Evolutionary conservation across 2,329 filamentous ascomycete genomes (phyloP).

Genomic region (Apiospora hydei): DNA sequence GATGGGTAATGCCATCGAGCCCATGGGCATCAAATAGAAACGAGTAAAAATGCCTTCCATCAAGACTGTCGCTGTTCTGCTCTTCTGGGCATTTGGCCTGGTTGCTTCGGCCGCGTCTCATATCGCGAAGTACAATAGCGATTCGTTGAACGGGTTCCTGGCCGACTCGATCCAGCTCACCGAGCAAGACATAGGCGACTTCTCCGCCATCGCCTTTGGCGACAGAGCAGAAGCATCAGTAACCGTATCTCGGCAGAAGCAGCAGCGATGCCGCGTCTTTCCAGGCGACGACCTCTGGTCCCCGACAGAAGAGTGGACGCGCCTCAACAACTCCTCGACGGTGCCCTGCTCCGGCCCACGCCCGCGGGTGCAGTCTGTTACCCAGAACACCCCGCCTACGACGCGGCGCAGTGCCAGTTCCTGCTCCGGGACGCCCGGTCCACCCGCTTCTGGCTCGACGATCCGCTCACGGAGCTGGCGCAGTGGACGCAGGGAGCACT

Average conservation of each 20-base stretch:
- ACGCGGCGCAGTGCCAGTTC: conserved; percentile 40
- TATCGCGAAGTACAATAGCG: not conserved
- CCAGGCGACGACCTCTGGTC: conserved; percentile 3
- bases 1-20: not conserved
- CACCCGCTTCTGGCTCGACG: conserved; percentile 42
- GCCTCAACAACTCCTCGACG: conserved; percentile 41
- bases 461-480: conserved; percentile 42
- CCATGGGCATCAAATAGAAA: not conserved
- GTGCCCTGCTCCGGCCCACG: conserved; percentile 42
- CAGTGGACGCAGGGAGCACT: conserved; percentile 46
- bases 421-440: conserved; percentile 39
- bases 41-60: not conserved
- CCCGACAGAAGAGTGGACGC: not conserved
- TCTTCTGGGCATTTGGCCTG: not conserved
- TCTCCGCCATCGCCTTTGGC: conserved; percentile 14
- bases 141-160: not conserved
- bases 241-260: not conserved
- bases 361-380: conserved; percentile 45
- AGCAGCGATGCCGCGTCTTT: not conserved
- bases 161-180: conserved; percentile 6
- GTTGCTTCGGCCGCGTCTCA: not conserved
- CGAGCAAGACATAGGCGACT: not conserved
- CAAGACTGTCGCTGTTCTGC: not conserved
- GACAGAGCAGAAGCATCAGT: not conserved
- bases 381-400: conserved; percentile 34